Percentiles rank a stretch among this genome's conserved stretches.
Evolutionary conservation across 2,329 filamentous ascomycete genomes (phyloP).

Genomic region (Emydomyces testavorans): DNA sequence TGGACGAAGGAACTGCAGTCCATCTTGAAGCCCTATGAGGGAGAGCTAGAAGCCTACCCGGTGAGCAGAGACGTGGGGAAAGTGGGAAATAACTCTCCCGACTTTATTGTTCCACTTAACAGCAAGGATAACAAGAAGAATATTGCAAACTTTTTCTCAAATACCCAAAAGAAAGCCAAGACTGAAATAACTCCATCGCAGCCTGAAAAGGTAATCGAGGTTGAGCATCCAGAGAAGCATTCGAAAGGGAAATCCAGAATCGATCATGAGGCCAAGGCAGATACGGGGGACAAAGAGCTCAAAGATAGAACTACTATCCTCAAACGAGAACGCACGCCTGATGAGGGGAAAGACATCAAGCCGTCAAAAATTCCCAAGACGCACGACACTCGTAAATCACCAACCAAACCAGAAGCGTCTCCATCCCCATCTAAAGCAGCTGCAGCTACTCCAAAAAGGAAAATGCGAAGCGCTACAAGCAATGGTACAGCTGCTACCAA

Average conservation of each 20-base stretch:
- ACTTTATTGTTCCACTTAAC: slow-evolving; percentile 69
- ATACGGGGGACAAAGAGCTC: background rate
- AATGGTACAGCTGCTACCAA: slow-evolving; percentile 37
- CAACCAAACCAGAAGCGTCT: background rate
- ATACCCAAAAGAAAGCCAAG: slow-evolving; percentile 36
- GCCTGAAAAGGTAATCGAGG: slow-evolving; percentile 13
- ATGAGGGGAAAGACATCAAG: slow-evolving; percentile 30
- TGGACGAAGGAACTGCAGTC: slow-evolving; percentile 72
- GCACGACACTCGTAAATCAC: background rate
- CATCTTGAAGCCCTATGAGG: slow-evolving; percentile 65
- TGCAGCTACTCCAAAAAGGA: slow-evolving; percentile 27
- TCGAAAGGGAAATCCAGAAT: slow-evolving; percentile 7
- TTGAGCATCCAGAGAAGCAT: background rate
- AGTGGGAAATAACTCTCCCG: slow-evolving; percentile 78
- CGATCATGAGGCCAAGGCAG: slow-evolving; percentile 32
- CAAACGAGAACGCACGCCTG: slow-evolving; percentile 12
- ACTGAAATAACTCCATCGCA: background rate
- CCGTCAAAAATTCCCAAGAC: slow-evolving; percentile 11
- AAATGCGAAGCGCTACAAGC: slow-evolving; percentile 46
- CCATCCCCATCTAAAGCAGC: slow-evolving; percentile 16
- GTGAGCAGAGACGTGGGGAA: slow-evolving; percentile 86
- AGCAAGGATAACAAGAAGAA: slow-evolving; percentile 84
- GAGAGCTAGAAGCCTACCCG: slow-evolving; percentile 71
- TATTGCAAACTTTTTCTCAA: slow-evolving; percentile 85
- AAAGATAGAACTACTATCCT: slow-evolving; percentile 5